Evolutionary conservation across 176 grass and related monocot genomes (phyloP), one percentile per base, ranked within the genome.

Genomic region (Eleusine indica): DNA sequence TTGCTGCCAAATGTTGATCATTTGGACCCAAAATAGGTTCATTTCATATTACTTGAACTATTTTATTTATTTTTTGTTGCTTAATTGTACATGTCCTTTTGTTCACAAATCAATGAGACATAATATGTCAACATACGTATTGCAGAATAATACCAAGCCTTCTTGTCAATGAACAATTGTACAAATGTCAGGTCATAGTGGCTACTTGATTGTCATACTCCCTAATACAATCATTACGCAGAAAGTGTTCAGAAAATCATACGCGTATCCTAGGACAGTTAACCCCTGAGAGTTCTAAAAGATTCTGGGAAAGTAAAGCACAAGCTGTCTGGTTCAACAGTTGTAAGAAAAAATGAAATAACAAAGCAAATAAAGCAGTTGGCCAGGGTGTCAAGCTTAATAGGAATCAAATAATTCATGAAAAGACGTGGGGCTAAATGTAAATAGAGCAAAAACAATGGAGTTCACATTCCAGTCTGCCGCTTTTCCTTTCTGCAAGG

Each of bases 401-500:
- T 29, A 12, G 28, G 54, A n/a, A 47, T 72, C 9, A 38, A 2
- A 67, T 43, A 69, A 71, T 85, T 49, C 7, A 0, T 4, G 1
- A 0, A 71, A 62, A 64, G 3, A 0, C 0, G 0, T 0, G 58
- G 74, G 40, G 13, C 40, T 22, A 7, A 28, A 2, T 4, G 53
- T 38, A 71, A 85, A 71, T 44, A 17, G 3, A 54, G n/a, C 40
- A 28, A 62, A 82, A 61, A 76, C 65, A 48, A 77, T 37, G 82
- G 65, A 22, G 83, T 22, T 18, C 83, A 48, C 74, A 5, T 53
- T 85, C 7, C 25, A 77, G 66, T 77, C 19, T 28, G 40, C 65
- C 52, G 52, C 84, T 86, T 79, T 72, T 86, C 70, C 58, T 48
- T 73, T 73, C 86, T 88, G 53, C 28, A 41, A 72, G 67, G 76